These are phyloP conservation scores for Crithidia bombi DNA, from an alignment of 208 protist species.

Conservation along the genomic window DNA sequence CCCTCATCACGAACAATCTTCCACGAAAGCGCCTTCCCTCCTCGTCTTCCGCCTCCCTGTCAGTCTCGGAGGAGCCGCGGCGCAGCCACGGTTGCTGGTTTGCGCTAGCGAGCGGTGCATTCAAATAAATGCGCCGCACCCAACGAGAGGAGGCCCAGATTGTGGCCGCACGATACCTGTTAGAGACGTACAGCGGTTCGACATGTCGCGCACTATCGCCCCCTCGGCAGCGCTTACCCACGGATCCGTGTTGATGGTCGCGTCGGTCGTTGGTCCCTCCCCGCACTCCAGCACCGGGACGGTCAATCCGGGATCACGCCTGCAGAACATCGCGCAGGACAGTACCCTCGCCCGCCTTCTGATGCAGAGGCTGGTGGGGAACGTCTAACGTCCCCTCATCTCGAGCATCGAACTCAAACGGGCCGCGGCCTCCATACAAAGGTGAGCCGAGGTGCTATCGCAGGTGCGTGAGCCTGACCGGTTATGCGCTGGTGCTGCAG, in stretches of 20 bases:
- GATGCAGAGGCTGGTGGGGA: neutral
- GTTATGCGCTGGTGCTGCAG: neutral
- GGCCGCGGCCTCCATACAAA: too few species aligned
- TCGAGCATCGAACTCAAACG: neutral
- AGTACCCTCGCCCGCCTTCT: too few species aligned
- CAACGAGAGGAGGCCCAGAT: too few species aligned
- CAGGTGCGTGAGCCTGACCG: slow-evolving; percentile 2
- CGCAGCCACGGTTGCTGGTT: slow-evolving; percentile 18
- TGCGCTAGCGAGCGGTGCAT: slow-evolving; percentile 17
- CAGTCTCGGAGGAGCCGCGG: slow-evolving; percentile 10
- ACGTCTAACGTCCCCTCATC: neutral
- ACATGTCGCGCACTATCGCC: slow-evolving; percentile 6
- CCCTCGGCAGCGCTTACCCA: slow-evolving; percentile 17
- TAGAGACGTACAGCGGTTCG: slow-evolving; percentile 8
- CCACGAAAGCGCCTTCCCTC: neutral
- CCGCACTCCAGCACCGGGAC: too few species aligned
- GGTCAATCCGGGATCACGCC: too few species aligned
- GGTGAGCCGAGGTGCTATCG: neutral
- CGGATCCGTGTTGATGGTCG: neutral
- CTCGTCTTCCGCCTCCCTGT: slow-evolving; percentile 10
- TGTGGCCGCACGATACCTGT: slow-evolving; percentile 11
- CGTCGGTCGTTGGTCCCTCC: too few species aligned
- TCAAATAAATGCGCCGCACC: too few species aligned
- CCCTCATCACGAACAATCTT: too few species aligned
- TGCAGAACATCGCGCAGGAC: too few species aligned